Percentiles rank a stretch among this genome's conserved stretches.
Conservation (phyloP, 2,329 filamentous ascomycete species). For the Achaetomium macrosporum region DNA sequence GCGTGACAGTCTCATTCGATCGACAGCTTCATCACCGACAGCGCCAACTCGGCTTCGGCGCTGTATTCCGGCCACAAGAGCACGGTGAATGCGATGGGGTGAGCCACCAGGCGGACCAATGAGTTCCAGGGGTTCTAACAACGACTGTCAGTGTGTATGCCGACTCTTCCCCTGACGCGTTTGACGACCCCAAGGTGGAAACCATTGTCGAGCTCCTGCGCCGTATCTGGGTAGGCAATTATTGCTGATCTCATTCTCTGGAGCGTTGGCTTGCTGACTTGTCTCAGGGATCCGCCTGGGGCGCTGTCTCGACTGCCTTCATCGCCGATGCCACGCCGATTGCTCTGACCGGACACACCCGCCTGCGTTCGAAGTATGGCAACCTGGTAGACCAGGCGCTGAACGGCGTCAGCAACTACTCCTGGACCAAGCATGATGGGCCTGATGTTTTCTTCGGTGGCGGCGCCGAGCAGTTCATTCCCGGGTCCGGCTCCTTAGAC, state of each 20-base stretch:
- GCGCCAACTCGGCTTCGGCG: conserved; percentile 76
- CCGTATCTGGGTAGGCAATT: conserved; percentile 54
- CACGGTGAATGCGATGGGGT: conserved; percentile 74
- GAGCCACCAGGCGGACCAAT: conserved; percentile 2
- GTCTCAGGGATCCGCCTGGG: conserved; percentile 47
- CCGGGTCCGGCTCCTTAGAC: conserved; percentile 57
- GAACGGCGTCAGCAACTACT: conserved; percentile 71
- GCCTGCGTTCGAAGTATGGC: conserved; percentile 62
- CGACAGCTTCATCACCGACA: conserved; percentile 80
- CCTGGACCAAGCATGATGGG: conserved; percentile 68
- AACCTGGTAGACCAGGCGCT: conserved; percentile 70
- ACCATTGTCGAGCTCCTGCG: conserved; percentile 73
- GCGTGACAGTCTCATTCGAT: conserved; percentile 63
- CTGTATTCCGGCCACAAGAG: conserved; percentile 81
- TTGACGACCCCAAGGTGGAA: conserved; percentile 83
- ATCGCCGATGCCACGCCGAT: conserved; percentile 78
- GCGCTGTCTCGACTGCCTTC: conserved; percentile 72
- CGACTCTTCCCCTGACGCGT: conserved; percentile 65
- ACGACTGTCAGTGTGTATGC: conserved; percentile 54
- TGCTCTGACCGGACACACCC: conserved; percentile 66
- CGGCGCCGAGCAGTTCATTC: conserved; percentile 74
- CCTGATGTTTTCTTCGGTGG: conserved; percentile 79
- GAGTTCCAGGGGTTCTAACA: no score
- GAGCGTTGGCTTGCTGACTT: not conserved
- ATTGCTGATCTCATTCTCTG: not conserved